Conservation (phyloP, 352 stramenopile species). For the Halophytophthora polymorphica region DNA sequence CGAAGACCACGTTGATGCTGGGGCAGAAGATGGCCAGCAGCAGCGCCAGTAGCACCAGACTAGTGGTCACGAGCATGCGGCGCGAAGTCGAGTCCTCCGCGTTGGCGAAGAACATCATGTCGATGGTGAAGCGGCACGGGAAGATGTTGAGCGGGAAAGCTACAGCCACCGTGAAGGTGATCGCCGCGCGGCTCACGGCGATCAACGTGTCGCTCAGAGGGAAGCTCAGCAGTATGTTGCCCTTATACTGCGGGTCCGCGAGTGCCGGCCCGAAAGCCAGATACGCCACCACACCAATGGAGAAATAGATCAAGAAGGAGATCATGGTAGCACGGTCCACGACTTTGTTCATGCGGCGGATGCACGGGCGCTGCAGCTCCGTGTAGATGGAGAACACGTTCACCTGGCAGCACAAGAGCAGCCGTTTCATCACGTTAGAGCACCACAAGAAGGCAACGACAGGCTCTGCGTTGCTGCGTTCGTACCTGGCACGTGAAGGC, state of each 20-base stretch:
- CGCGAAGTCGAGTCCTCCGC: constrained; percentile 63
- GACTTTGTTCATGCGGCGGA: constrained; percentile 87
- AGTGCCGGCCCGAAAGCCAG: constrained; percentile 70
- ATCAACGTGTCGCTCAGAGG: constrained; percentile 74
- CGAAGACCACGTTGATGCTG: constrained; percentile 85
- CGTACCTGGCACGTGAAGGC: constrained; percentile 83
- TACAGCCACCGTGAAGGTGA: constrained; percentile 84
- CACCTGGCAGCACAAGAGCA: constrained; percentile 27
- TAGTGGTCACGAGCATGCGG: constrained; percentile 61
- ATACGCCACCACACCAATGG: constrained; percentile 77
- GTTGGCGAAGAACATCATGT: constrained; percentile 88
- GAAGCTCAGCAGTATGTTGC: constrained; percentile 83
- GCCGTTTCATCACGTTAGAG: constrained; percentile 6
- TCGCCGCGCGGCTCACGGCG: constrained; percentile 73
- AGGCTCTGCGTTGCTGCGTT: not conserved
- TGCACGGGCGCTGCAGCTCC: constrained; percentile 82
- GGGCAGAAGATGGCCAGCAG: constrained; percentile 81
- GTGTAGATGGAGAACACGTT: constrained; percentile 90
- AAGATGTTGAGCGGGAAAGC: constrained; percentile 88
- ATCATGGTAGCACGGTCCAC: constrained; percentile 76
- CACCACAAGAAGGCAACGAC: not conserved
- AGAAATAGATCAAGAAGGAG: constrained; percentile 73
- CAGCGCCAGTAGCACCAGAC: constrained; percentile 63
- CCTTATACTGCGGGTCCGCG: constrained; percentile 66
- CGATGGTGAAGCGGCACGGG: constrained; percentile 80